Percentiles rank a stretch among this genome's conserved stretches.
Conservation (phyloP, 108 stramenopile genomes). For the Discostella stelligeroides region DNA sequence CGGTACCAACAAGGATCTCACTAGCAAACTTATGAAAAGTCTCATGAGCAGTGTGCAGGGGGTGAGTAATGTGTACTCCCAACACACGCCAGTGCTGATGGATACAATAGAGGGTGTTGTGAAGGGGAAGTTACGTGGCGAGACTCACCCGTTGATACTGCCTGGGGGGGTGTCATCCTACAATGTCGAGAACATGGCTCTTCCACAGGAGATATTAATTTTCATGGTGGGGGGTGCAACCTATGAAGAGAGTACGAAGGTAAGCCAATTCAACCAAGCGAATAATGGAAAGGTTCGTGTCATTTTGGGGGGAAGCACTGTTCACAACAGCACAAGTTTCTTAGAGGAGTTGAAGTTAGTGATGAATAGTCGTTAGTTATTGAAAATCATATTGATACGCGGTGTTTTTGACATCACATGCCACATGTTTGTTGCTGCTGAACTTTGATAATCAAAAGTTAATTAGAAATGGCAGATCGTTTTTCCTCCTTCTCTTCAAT, state of each 20-base stretch:
- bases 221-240: conserved; percentile 97
- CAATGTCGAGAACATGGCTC: conserved; percentile 50
- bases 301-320: conserved; percentile 90
- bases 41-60: conserved; percentile 95
- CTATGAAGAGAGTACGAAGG: conserved; percentile 95
- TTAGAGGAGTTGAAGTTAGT: conserved; percentile 86
- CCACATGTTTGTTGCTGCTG: not conserved
- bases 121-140: conserved; percentile 87
- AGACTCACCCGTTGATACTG: conserved; percentile 78
- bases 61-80: conserved; percentile 96
- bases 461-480: too few relatives aligned
- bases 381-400: too few relatives aligned
- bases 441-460: not conserved
- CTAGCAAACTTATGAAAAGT: conserved; percentile 91
- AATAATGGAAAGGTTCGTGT: conserved; percentile 73
- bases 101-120: conserved; percentile 81
- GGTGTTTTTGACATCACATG: too few relatives aligned
- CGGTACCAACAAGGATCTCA: conserved; percentile 71
- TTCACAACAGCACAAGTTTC: conserved; percentile 96
- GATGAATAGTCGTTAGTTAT: conserved; percentile 1
- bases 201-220: conserved; percentile 84
- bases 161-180: conserved; percentile 41
- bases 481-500: not conserved
- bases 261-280: conserved; percentile 83
- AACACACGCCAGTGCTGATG: conserved; percentile 95